Conservation (phyloP, 805 yeast genomes). For the Peterozyma toletana region DNA sequence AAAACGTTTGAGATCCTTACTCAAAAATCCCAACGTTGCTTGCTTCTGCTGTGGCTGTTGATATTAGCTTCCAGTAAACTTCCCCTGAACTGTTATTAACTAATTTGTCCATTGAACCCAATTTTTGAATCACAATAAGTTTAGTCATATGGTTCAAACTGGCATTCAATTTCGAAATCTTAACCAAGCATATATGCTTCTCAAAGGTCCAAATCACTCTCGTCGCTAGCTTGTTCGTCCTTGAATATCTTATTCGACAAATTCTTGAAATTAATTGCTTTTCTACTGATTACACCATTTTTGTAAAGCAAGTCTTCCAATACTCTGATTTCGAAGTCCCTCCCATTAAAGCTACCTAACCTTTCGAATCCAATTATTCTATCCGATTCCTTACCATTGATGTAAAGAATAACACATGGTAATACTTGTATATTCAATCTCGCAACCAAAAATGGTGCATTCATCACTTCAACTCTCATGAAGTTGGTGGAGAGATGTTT, state of each 20-base stretch:
- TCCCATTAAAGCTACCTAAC: constrained; percentile 32
- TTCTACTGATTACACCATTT: constrained; percentile 25
- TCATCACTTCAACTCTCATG: constrained; percentile 47
- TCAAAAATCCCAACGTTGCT: too few species aligned
- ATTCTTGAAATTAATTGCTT: constrained; percentile 22
- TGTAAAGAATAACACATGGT: constrained; percentile 63
- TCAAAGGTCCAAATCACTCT: constrained; percentile 31
- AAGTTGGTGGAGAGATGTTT: constrained; percentile 52
- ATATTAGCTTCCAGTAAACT: too few species aligned
- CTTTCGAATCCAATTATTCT: constrained; percentile 66
- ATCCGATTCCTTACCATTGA: constrained; percentile 49
- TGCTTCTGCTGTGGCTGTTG: too few species aligned
- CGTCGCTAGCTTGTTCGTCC: constrained; percentile 20
- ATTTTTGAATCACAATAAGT: too few species aligned
- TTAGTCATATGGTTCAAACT: too few species aligned
- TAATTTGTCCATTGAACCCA: too few species aligned
- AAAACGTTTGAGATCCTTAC: too few species aligned
- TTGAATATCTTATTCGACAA: constrained; percentile 10
- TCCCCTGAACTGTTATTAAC: too few species aligned
- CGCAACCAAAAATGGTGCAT: constrained; percentile 67
- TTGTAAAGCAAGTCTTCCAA: constrained; percentile 38
- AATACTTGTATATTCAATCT: constrained; percentile 58
- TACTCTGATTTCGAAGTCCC: constrained; percentile 37
- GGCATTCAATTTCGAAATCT: too few species aligned
- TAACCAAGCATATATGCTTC: constrained; percentile 10